Evolutionary conservation across 331 rosid genomes (phyloP).

Genomic region (Spiraea crenata): DNA sequence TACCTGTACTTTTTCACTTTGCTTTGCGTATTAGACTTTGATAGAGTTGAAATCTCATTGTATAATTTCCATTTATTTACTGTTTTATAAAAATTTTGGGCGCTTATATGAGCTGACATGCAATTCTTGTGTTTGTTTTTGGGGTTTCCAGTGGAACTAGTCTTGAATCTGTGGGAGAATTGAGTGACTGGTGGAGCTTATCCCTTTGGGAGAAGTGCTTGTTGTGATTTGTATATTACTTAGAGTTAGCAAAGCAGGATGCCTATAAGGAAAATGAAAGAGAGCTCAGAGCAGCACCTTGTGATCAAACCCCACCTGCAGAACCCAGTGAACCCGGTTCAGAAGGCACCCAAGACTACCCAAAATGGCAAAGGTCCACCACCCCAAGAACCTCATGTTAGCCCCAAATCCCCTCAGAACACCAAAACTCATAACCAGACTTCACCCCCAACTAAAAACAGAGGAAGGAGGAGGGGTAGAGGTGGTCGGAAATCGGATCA

Average conservation of each 20-base stretch:
- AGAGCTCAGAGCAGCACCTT: slow-evolving; percentile 88
- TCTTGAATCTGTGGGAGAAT: slow-evolving; percentile 35
- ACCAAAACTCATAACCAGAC: slow-evolving; percentile 50
- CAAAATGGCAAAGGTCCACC: slow-evolving; percentile 86
- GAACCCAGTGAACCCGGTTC: slow-evolving; percentile 58
- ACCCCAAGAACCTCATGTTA: slow-evolving; percentile 31
- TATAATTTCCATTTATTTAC: slow-evolving; percentile 22
- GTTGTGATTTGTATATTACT: slow-evolving; percentile 18
- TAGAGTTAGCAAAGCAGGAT: slow-evolving; percentile 40
- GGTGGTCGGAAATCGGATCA: slow-evolving; percentile 84
- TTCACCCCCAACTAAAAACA: slow-evolving; percentile 58
- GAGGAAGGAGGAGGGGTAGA: slow-evolving; percentile 80
- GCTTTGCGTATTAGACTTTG: slow-evolving; percentile 38
- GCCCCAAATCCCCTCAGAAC: slow-evolving; percentile 14
- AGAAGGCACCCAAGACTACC: slow-evolving; percentile 60
- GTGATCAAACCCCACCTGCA: slow-evolving; percentile 84
- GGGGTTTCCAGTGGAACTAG: slow-evolving; percentile 33
- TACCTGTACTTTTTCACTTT: slow-evolving; percentile 33
- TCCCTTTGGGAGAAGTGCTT: slow-evolving; percentile 21
- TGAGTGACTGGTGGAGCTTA: slow-evolving; percentile 30
- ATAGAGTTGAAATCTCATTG: slow-evolving; percentile 39
- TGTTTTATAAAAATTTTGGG: slow-evolving; percentile 19
- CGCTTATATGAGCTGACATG: slow-evolving; percentile 31
- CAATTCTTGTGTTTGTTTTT: slow-evolving; percentile 35
- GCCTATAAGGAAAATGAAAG: slow-evolving; percentile 94